Evolutionary conservation across 148 eudicot species (phyloP).

Genomic region (Rhododendron ovatum): DNA sequence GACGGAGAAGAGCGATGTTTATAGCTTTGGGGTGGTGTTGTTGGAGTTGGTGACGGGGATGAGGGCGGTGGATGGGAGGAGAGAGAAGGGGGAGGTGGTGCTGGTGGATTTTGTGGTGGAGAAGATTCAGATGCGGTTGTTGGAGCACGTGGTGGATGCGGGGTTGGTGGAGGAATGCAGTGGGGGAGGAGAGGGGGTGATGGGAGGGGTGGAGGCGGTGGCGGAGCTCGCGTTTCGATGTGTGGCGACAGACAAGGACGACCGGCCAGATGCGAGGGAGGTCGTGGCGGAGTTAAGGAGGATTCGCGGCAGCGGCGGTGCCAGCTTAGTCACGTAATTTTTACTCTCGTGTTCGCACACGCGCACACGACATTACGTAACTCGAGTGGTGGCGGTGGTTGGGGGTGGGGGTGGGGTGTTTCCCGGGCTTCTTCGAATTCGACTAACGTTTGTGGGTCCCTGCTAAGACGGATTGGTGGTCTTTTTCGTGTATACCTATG

Average conservation of each 20-base stretch:
- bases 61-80: constrained; percentile 62
- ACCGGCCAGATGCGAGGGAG: constrained; percentile 79
- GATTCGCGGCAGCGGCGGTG: constrained; percentile 42
- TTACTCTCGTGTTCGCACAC: too few species aligned
- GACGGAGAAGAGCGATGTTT: constrained; percentile 90
- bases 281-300: constrained; percentile 73
- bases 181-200: constrained; percentile 28
- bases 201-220: constrained; percentile 59
- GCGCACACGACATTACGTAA: too few species aligned
- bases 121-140: constrained; percentile 57
- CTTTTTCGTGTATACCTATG: not conserved
- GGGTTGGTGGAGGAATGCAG: constrained; percentile 28
- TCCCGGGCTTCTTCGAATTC: constrained; percentile 32
- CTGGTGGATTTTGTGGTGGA: constrained; percentile 57
- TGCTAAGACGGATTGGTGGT: not conserved
- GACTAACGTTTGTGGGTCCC: constrained; percentile 52
- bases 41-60: constrained; percentile 76
- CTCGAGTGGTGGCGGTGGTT: too few species aligned
- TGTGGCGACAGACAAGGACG: constrained; percentile 85
- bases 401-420: not conserved
- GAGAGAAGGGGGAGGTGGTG: constrained; percentile 61
- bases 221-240: constrained; percentile 90
- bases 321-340: not conserved
- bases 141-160: constrained; percentile 62
- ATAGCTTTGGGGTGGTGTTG: constrained; percentile 82